Conservation (phyloP, 1,139 yeast species). For the Sporopachydermia cereana region DNA sequence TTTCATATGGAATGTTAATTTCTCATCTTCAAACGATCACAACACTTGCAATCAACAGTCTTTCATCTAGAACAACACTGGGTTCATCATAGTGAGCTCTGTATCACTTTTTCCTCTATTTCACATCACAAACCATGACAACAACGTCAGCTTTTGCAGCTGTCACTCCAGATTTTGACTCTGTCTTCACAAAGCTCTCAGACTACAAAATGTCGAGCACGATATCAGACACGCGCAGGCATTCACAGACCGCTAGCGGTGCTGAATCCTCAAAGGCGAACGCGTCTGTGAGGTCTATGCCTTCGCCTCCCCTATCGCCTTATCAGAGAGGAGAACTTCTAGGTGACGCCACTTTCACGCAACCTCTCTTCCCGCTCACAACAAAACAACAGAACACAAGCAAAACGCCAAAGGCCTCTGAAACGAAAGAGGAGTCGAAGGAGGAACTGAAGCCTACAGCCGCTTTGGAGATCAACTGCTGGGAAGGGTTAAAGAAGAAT, state of each 20-base stretch:
- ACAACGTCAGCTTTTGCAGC: neutral
- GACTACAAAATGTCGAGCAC: constrained; percentile 1
- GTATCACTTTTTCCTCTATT: too few species aligned
- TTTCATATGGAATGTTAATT: neutral
- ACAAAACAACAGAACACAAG: neutral
- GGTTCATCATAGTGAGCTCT: too few species aligned
- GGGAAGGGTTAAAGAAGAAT: neutral
- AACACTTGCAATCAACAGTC: neutral
- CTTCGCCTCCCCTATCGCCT: constrained; percentile 2
- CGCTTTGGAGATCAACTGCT: neutral
- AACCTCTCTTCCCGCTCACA: constrained; percentile 1
- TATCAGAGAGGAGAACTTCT: constrained; percentile 1
- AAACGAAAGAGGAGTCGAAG: neutral
- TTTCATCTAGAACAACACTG: too few species aligned
- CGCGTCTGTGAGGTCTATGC: constrained; percentile 4
- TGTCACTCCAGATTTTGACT: neutral
- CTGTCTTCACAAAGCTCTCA: neutral
- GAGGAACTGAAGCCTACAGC: neutral
- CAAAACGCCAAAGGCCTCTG: neutral
- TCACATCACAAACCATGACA: neutral
- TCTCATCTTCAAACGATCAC: neutral
- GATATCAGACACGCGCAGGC: neutral
- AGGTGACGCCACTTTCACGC: neutral
- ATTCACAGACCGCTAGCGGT: neutral
- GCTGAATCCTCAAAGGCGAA: neutral